A percentile compares a stretch with the other conserved stretches of the same genome.
Evolutionary conservation across 805 yeast species (phyloP).

Genomic region (Saccharomycopsis oosterbeekiorum): DNA sequence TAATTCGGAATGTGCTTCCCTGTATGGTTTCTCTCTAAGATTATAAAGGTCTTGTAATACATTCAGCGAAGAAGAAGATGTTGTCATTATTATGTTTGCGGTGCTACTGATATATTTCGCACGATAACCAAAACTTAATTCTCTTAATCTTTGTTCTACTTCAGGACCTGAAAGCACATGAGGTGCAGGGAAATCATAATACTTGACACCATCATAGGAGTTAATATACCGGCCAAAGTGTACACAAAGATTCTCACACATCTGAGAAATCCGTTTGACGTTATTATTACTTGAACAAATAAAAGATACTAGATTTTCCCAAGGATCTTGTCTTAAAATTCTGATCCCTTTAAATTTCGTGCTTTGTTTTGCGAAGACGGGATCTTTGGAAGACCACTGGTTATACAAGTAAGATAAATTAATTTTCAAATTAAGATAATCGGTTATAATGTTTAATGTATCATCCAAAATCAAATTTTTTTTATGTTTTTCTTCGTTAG

Average conservation of each 20-base stretch:
- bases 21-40: conserved; percentile 38
- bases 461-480: conserved; percentile 20
- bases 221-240: conserved; percentile 59
- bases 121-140: conserved; percentile 72
- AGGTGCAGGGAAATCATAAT: conserved; percentile 71
- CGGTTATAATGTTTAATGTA: conserved; percentile 38
- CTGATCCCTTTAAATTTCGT: conserved; percentile 57
- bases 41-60: conserved; percentile 27
- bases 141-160: conserved; percentile 38
- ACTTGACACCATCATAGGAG: conserved; percentile 41
- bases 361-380: conserved; percentile 32
- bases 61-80: conserved; percentile 22
- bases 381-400: conserved; percentile 54
- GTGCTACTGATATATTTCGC: conserved; percentile 82
- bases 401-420: conserved; percentile 43
- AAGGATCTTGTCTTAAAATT: conserved; percentile 87
- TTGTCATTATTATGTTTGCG: conserved; percentile 38
- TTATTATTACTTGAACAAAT: conserved; percentile 96
- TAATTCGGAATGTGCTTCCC: conserved; percentile 47
- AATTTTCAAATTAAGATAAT: conserved; percentile 63
- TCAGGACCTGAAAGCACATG: conserved; percentile 32
- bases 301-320: conserved; percentile 88
- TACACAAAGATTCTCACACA: conserved; percentile 73
- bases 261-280: conserved; percentile 82
- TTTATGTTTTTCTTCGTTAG: background rate